Evolutionary conservation across 2,329 filamentous ascomycete genomes (phyloP).

Genomic region (Thelonectria olida): DNA sequence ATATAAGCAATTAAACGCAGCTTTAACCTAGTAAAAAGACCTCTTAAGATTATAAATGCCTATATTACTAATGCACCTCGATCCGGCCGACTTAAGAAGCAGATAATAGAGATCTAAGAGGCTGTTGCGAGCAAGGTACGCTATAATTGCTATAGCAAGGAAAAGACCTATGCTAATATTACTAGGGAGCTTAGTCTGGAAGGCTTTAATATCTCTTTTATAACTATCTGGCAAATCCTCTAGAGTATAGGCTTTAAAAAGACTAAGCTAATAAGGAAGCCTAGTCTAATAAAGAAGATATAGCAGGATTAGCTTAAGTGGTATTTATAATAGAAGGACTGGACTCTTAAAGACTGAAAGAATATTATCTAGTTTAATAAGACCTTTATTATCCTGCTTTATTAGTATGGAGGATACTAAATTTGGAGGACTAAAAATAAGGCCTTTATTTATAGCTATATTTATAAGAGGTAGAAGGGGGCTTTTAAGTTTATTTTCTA

Average conservation of each 20-base stretch:
- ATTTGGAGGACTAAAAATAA: not conserved
- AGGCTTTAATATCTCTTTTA: conserved; percentile 7
- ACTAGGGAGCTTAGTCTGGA: conserved; percentile 14
- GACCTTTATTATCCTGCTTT: conserved; percentile 29
- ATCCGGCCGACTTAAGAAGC: not conserved
- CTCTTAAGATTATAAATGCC: not conserved
- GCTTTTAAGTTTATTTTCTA: not conserved
- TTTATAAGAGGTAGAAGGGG: not conserved
- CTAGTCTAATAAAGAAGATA: conserved; percentile 23
- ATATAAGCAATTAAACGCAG: not conserved
- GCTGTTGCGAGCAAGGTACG: too few relatives aligned
- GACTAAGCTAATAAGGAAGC: conserved; percentile 29
- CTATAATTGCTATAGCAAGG: too few relatives aligned
- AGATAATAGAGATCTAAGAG: not conserved
- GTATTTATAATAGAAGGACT: conserved; percentile 14
- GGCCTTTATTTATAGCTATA: not conserved
- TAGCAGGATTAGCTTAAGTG: conserved; percentile 7
- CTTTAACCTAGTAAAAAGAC: not conserved
- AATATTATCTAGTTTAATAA: conserved; percentile 31
- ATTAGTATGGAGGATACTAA: conserved; percentile 11
- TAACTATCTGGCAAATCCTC: conserved; percentile 18
- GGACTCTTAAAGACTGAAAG: conserved; percentile 31
- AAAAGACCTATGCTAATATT: not conserved
- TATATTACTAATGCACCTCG: not conserved
- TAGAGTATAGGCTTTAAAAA: conserved; percentile 13